Evolutionary conservation across 768 basidiomycete species (phyloP).

Genomic region (Suillus placidus): DNA sequence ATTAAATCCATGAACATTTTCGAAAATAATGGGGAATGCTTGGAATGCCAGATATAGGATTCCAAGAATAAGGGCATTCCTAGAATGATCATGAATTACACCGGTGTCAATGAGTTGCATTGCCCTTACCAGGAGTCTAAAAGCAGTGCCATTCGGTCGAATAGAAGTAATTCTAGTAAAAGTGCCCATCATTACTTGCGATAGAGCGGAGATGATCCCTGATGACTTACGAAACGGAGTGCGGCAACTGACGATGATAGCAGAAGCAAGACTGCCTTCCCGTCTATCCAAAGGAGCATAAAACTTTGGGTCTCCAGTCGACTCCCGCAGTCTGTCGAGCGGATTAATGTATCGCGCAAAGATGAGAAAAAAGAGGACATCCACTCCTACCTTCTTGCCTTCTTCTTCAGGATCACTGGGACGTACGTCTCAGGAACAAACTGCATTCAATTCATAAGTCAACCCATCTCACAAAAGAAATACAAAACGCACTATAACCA

Average conservation of each 20-base stretch:
- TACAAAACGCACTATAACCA: conserved; percentile 48
- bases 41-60: conserved; percentile 56
- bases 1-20: conserved; percentile 51
- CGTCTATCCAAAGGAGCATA: conserved; percentile 62
- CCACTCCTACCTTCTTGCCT: conserved; percentile 52
- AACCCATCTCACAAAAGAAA: background rate
- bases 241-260: conserved; percentile 61
- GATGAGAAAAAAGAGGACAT: background rate
- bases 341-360: background rate
- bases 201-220: background rate
- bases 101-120: conserved; percentile 3
- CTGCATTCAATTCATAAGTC: conserved; percentile 32
- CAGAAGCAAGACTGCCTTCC: conserved; percentile 44
- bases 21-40: conserved; percentile 58
- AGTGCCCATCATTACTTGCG: conserved; percentile 2
- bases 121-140: conserved; percentile 64
- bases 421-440: conserved; percentile 74
- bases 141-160: conserved; percentile 76
- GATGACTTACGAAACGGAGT: conserved; percentile 68
- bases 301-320: conserved; percentile 54
- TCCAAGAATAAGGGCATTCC: conserved; percentile 44
- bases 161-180: conserved; percentile 55
- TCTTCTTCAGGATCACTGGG: conserved; percentile 60
- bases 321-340: conserved; percentile 49
- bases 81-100: conserved; percentile 17